These are phyloP conservation scores for Kwoniella dejecticola DNA, from an alignment of 768 basidiomycete genomes.

Conservation along the genomic window DNA sequence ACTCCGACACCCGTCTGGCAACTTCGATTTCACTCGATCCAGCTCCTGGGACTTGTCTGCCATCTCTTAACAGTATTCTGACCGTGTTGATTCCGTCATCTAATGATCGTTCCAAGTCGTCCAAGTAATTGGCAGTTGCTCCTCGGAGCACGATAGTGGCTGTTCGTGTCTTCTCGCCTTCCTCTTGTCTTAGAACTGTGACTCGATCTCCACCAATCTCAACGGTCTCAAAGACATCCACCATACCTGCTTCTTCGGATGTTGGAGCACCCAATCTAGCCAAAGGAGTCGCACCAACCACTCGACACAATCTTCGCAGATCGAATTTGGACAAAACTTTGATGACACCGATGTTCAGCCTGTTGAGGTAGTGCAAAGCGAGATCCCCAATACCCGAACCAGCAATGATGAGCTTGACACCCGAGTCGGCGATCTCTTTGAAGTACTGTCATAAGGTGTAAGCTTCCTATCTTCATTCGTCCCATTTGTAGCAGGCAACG, in stretches of 20 bases:
- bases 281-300: slow-evolving; percentile 93
- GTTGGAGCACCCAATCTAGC: slow-evolving; percentile 95
- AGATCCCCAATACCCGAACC: slow-evolving; percentile 93
- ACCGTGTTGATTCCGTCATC: slow-evolving; percentile 97
- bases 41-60: slow-evolving; percentile 86
- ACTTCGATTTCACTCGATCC: slow-evolving; percentile 93
- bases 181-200: slow-evolving; percentile 89
- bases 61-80: slow-evolving; percentile 86
- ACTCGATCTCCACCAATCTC: slow-evolving; percentile 98
- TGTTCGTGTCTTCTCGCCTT: slow-evolving; percentile 78
- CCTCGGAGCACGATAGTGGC: slow-evolving; percentile 94
- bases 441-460: slow-evolving; percentile 66
- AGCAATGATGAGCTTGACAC: slow-evolving; percentile 89
- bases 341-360: slow-evolving; percentile 88
- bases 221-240: slow-evolving; percentile 91
- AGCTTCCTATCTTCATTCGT: not conserved
- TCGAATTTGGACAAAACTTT: slow-evolving; percentile 99
- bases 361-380: slow-evolving; percentile 93
- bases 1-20: slow-evolving; percentile 77
- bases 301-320: slow-evolving; percentile 86
- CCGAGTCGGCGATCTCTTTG: slow-evolving; percentile 94
- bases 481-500: too few relatives aligned
- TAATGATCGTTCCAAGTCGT: slow-evolving; percentile 93
- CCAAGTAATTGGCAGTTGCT: slow-evolving; percentile 88
- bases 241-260: slow-evolving; percentile 89